Base-by-base conservation (phyloP, 805 yeast genomes). In the Hanseniaspora lindneri region DNA sequence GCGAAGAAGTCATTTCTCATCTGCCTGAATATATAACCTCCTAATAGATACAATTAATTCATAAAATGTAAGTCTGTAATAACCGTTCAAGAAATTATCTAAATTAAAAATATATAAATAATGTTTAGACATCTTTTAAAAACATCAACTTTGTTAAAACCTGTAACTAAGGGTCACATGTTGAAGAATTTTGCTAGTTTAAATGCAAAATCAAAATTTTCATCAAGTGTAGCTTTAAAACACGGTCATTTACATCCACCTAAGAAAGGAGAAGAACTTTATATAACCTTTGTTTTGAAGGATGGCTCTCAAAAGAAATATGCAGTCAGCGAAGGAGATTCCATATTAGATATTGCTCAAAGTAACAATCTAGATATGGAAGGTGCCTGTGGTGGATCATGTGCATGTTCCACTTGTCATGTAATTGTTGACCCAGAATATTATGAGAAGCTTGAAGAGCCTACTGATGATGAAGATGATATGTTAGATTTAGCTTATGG, bases 331-430 rank as follows among this genome's bases (percentile, higher is more conserved):
- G 95, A 82, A 56, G 97, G 97, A 13, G 98, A 92, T 60, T 78
- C 87, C 32, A 60, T 92, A 24, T 68, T 92, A 61, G 98, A 92
- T 62, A 86, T 92, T 50, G 98, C 97, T 5, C 97, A 92, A 66
- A 94, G 92, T 3, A 67, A 88, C 60, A 82, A 88, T 58, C 65
- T 92, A 51, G 98, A 92, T 55, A 88, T 92, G 92, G 98, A 92
- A 63, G 95, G 85, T 39, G 98, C 98, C 0, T 92, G 98, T 66
- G 98, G 98, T 20, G 98, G 97, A 3, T 86, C 96, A 3, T 92
- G 98, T 71, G 98, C 98, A 1, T 92, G 98, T 63, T 87, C 96
- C 4, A 92, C 98, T 0, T 92, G 98, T 62, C 98, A 92, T 66
- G 80, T 92, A 47, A 89, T 92, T 44, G 87, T 92, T 34, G 98